These are phyloP conservation scores for Eucalyptus pauciflora DNA, from an alignment of 345 rosid species.

Conservation along the genomic window DNA sequence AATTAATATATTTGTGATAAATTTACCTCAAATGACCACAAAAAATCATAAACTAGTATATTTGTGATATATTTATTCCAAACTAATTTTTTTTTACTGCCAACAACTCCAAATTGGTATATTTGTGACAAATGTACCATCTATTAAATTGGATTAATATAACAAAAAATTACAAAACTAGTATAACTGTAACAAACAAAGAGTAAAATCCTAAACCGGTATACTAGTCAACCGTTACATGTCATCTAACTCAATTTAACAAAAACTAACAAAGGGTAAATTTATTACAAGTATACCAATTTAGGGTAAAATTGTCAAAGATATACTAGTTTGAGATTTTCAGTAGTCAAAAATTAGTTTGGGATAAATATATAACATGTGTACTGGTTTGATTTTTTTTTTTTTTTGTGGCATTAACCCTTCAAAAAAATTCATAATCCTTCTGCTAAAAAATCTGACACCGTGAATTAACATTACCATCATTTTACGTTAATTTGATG, in stretches of 20 bases:
- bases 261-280: rapidly evolving
- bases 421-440: background rate
- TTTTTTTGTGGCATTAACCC: too few relatives aligned
- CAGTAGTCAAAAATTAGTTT: too few relatives aligned
- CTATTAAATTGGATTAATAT: too few relatives aligned
- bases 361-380: rapidly evolving
- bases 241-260: too few relatives aligned
- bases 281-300: too few relatives aligned
- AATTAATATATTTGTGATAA: too few relatives aligned
- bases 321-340: too few relatives aligned
- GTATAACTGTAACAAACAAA: rapidly evolving
- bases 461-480: background rate
- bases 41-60: rapidly evolving
- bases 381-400: rapidly evolving
- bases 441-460: rapidly evolving
- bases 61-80: rapidly evolving
- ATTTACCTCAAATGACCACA: rapidly evolving
- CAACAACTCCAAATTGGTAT: too few relatives aligned
- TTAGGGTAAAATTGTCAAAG: too few relatives aligned
- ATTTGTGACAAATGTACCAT: too few relatives aligned
- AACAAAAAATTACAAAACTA: too few relatives aligned
- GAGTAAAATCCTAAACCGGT: rapidly evolving
- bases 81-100: rapidly evolving
- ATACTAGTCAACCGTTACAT: rapidly evolving
- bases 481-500: background rate